Base-by-base conservation (phyloP, 2,329 filamentous ascomycete species). In the Apiospora pterosperma region DNA sequence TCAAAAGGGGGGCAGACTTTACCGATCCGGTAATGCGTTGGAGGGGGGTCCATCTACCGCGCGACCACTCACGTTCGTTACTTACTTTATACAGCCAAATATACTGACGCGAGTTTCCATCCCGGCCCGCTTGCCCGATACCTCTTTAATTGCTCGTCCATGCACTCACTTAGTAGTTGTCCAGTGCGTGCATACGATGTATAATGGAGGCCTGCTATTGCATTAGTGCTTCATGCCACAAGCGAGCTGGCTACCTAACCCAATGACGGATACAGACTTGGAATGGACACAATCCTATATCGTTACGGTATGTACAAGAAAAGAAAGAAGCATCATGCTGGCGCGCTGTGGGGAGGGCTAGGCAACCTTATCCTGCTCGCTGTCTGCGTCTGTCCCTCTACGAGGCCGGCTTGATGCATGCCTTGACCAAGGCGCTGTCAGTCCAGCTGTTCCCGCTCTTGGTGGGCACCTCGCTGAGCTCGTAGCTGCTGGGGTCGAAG, bases 391-490 rank as follows among this genome's bases (percentile, higher is more conserved):
- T 7, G 44, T 28, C 28, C 4, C 7, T n/a, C 48, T 21, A 19
- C 21, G 38, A 61, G 36, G 61, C 28, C 28, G 44, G 12, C 63
- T 65, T 70, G 58, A 71, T 67, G 52, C 68, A 71, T 2, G 64
- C 61, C 63, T 66, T 59, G 19, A 70, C 64, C 2, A 71, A 65
- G 12, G 67, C 21, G 21, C 12, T 67, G 55, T 71, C 69, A 10
- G 66, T 67, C 69, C 69, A 71, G 12, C 58, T 23, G 55, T 59
- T 42, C 5, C 69, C 69, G 31, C 66, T 68, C 36, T 66, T 67
- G 28, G 64, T 69, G n/a, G 69, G 69, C 5, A 68, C 66, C 48
- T 68, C 65, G 62, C 65, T 69, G 23, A 71, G 68, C 65, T 67
- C 69, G 36, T 71, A 71, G 2, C 67, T 71, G 8, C 19, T 6